Evolutionary conservation across 306 rosid species (phyloP), one percentile per base, ranked within the genome.

Genomic region (Begonia peltatifolia): DNA sequence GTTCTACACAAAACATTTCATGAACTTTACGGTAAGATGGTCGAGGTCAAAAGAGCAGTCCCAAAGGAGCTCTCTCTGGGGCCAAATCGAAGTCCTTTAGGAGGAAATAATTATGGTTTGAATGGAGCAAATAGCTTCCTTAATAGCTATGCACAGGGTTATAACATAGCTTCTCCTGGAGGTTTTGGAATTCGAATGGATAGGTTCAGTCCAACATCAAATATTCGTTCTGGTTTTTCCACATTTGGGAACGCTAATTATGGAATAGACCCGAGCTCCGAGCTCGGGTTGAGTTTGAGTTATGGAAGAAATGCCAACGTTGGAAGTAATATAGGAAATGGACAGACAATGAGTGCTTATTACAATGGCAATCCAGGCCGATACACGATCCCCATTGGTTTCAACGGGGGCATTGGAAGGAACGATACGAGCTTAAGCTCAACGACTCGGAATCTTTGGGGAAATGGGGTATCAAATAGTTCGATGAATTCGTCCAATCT

Each of bases 41-140:
- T 84, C 58, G 96, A 87, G 78, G 96, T 84, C 67, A 87, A 87
- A 73, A 74, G 92, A 75, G 96, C 96, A 15, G 90, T 87, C 55
- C 96, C 96, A 0, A 87, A 81, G 75, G 94, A 84, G 78, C 86
- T 74, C 14, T 81, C 87, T 43, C 86, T 92, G n/a, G 92, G 80
- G 50, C 76, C 94, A 13, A 72, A 9, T 64, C 72, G 94, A 53
- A 84, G 84, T 66, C 86, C 96, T 42, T 51, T 84, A 55, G 55
- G 75, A 52, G 94, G 94, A 71, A 75, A 73, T 70, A 81, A 76
- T 75, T 74, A 70, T 54, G 75, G 85, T 68, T 70, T 71, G 66
- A 73, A 74, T 73, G 79, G 96, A 63, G 68, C 83, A 42, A 73
- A 56, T 60, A 70, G 68, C 78, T 76, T 76, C 63, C 76, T 81